Base-by-base conservation (phyloP, 2,329 filamentous ascomycete species). In the Tetracladium maxilliforme region DNA sequence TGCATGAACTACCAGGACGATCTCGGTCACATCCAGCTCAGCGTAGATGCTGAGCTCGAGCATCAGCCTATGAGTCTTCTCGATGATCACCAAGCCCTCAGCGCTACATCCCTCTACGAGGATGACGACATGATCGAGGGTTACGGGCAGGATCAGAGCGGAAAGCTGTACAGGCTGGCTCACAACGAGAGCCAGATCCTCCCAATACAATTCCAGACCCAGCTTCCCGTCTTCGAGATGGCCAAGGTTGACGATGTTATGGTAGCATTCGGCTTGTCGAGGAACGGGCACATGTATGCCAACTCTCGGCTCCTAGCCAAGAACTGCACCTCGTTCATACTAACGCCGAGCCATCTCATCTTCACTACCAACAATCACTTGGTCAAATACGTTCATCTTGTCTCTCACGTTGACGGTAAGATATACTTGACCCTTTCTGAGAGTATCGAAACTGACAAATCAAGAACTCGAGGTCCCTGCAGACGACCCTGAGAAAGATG, bases 311-410 rank as follows among this genome's bases (percentile, higher is more conserved):
- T 79, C 5, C 55, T 94, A 22, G 70, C 75, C 10, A 83, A 80
- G 47, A 92, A 90, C 39, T 93, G 84, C 49, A 95, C 87, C 0
- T 98, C 90, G 0, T 95, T 93, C 39, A 47, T 84, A 6, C 54
- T 86, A 14, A 93, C 87, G 0, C 61, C 73, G 0, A 70, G 72
- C 12, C 87, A 95, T 54, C 59, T 98, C 10, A 71, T 95, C 30
- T 84, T 87, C 42, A 98, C 90, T 1, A 98, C 90, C 1, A 84
- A 76, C 31, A 84, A 84, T 35, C 86, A 95, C 46, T 61, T 94
- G 4, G 61, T 98, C 33, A 98, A 98, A 49, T 94, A 94, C 48
- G 75, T 94, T 10, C 87, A 98, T 47, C 54, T 95, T 24, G 63
- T 69, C 4, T 53, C 58, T 30, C 37, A 36, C 14, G 57, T 66